phyloP scores from a whole-genome alignment of 108 stramenopile species.

The Nitzschia sp. region DNA sequence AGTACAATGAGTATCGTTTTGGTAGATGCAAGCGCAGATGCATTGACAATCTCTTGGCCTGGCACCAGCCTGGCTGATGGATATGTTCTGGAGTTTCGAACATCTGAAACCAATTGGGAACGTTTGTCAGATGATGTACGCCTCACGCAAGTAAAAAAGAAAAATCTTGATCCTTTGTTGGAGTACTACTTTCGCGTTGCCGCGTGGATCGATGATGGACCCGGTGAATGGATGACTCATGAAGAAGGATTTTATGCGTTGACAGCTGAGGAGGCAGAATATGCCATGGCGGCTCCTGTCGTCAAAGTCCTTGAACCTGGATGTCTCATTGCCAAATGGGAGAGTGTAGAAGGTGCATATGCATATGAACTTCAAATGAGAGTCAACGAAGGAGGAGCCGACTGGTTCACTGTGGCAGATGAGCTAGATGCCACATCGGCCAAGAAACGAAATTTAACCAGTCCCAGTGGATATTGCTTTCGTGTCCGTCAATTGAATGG shows the following conservation, averaged over 20 bases:
- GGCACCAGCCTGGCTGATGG: neutral
- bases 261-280: slow-evolving; percentile 34
- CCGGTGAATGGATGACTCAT: slow-evolving; percentile 41
- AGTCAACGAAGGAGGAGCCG: slow-evolving; percentile 52
- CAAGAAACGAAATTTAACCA: slow-evolving; percentile 62
- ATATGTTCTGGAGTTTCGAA: neutral
- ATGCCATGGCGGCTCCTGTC: slow-evolving; percentile 18
- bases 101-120: no score
- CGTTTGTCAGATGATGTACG: slow-evolving; percentile 36
- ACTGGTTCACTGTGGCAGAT: slow-evolving; percentile 55
- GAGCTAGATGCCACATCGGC: slow-evolving; percentile 50
- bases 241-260: slow-evolving; percentile 35
- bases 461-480: slow-evolving; percentile 53
- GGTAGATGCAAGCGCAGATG: no score
- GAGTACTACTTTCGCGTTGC: slow-evolving; percentile 71
- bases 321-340: slow-evolving; percentile 44
- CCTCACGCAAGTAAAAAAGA: slow-evolving; percentile 59
- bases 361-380: slow-evolving; percentile 72
- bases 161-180: slow-evolving; percentile 46
- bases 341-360: slow-evolving; percentile 32
- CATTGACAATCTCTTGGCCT: no score
- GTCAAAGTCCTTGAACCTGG: slow-evolving; percentile 8
- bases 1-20: no score
- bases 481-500: slow-evolving; percentile 52
- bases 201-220: slow-evolving; percentile 35